These are phyloP conservation scores for Eucalyptus cladocalyx DNA, from an alignment of 345 rosid genomes.

Conservation along the genomic window DNA sequence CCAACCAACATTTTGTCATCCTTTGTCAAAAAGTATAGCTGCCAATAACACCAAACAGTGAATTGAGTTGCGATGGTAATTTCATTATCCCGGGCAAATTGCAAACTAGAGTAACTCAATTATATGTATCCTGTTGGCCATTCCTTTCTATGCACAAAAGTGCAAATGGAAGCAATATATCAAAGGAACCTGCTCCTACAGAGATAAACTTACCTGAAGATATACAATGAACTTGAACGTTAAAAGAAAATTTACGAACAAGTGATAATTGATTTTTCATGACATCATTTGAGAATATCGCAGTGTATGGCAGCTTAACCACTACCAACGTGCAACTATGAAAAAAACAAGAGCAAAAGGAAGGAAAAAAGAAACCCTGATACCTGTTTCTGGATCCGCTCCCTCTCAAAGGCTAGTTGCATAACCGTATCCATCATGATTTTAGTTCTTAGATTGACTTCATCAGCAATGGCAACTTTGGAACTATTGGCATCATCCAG, in stretches of 20 bases:
- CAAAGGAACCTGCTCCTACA: not conserved
- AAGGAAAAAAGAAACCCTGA: not conserved
- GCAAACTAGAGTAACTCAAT: not conserved
- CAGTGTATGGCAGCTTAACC: not conserved
- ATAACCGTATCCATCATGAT: slow-evolving; percentile 59
- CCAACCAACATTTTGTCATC: slow-evolving; percentile 36
- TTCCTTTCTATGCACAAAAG: not conserved
- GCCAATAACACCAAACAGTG: slow-evolving; percentile 1
- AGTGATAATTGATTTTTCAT: not conserved
- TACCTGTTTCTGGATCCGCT: slow-evolving; percentile 81
- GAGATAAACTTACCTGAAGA: not conserved
- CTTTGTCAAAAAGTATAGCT: slow-evolving; percentile 42
- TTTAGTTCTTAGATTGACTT: slow-evolving; percentile 44
- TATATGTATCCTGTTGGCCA: not conserved
- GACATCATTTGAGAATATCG: not conserved
- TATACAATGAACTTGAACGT: not conserved
- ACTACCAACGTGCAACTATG: not conserved
- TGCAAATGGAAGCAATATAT: not conserved
- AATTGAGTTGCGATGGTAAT: not conserved
- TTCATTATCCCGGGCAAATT: not conserved
- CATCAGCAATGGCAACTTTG: slow-evolving; percentile 44
- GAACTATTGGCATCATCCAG: slow-evolving; percentile 41
- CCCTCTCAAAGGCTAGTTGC: slow-evolving; percentile 67
- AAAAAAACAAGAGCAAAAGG: not conserved
- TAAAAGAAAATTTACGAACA: not conserved